phyloP scores from a whole-genome alignment of 495 filamentous ascomycete species.

The Lepraria neglecta region DNA sequence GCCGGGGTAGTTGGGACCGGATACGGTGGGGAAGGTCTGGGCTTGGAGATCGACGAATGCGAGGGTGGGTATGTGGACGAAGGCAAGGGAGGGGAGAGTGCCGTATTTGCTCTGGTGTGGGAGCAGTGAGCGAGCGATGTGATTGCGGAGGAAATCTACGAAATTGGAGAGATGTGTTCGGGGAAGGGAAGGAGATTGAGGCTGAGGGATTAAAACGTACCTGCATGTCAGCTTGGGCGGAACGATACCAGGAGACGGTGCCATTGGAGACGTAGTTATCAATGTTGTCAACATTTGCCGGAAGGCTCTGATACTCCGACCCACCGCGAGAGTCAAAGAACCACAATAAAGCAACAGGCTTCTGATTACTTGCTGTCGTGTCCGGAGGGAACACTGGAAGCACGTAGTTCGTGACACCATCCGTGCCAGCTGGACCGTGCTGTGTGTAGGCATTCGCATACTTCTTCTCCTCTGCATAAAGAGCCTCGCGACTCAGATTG shows the following conservation, averaged over 20 bases:
- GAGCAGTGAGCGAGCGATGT: background rate
- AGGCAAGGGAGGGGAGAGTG: constrained; percentile 57
- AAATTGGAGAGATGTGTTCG: background rate
- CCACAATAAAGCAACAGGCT: constrained; percentile 56
- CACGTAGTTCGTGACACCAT: constrained; percentile 68
- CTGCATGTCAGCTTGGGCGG: constrained; percentile 41
- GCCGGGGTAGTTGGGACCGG: constrained; percentile 48
- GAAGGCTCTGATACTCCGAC: constrained; percentile 40
- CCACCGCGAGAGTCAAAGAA: constrained; percentile 72
- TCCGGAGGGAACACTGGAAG: constrained; percentile 44
- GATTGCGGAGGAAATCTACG: background rate
- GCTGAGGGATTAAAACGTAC: background rate
- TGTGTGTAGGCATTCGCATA: constrained; percentile 52
- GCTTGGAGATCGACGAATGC: constrained; percentile 44
- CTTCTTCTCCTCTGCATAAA: constrained; percentile 49
- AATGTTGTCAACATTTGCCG: constrained; percentile 33
- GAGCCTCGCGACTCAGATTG: constrained; percentile 50
- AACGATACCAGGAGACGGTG: constrained; percentile 57
- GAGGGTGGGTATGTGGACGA: constrained; percentile 65
- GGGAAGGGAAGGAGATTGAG: background rate
- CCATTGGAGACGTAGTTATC: constrained; percentile 31
- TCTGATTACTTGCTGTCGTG: constrained; percentile 27
- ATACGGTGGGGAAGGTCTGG: constrained; percentile 41
- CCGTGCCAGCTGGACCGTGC: constrained; percentile 39
- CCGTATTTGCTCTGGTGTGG: constrained; percentile 31